Evolutionary conservation across 2,329 filamentous ascomycete genomes (phyloP).

Genomic region (Nothomitra cinnamomea): DNA sequence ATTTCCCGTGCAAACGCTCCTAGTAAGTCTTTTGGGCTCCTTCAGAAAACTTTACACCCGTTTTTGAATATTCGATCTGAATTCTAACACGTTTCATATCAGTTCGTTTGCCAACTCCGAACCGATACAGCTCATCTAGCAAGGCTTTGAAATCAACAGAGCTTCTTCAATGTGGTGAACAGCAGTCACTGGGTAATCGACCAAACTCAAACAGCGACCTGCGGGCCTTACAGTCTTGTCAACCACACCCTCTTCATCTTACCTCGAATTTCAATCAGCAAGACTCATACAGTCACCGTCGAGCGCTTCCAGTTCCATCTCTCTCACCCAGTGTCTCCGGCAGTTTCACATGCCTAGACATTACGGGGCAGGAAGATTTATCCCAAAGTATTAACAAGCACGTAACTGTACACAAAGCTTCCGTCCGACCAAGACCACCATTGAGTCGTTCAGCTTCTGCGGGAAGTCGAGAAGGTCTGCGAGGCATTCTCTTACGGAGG

Average conservation of each 20-base stretch:
- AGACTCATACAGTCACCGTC: too few species aligned
- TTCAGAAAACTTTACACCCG: too few species aligned
- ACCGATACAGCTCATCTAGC: background rate
- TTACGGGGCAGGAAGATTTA: too few species aligned
- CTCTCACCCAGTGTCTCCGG: too few species aligned
- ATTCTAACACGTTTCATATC: background rate
- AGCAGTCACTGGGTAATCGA: background rate
- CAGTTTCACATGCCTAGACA: too few species aligned
- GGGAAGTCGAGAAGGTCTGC: background rate
- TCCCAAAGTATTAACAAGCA: background rate
- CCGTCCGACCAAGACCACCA: background rate
- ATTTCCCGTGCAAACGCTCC: too few species aligned
- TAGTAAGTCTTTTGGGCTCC: too few species aligned
- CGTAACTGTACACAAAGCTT: background rate
- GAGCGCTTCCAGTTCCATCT: too few species aligned
- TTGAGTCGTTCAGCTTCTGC: background rate
- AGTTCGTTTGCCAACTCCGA: background rate
- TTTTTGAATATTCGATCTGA: too few species aligned
- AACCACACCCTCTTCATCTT: too few species aligned
- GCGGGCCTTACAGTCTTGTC: background rate
- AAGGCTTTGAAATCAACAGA: background rate
- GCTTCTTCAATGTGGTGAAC: background rate
- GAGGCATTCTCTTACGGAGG: background rate
- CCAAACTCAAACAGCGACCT: background rate
- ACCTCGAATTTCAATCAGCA: too few species aligned